Percentiles rank a stretch among this genome's conserved stretches.
Conservation (phyloP, 2,329 filamentous ascomycete species). For the Elsinoe ampelina region DNA sequence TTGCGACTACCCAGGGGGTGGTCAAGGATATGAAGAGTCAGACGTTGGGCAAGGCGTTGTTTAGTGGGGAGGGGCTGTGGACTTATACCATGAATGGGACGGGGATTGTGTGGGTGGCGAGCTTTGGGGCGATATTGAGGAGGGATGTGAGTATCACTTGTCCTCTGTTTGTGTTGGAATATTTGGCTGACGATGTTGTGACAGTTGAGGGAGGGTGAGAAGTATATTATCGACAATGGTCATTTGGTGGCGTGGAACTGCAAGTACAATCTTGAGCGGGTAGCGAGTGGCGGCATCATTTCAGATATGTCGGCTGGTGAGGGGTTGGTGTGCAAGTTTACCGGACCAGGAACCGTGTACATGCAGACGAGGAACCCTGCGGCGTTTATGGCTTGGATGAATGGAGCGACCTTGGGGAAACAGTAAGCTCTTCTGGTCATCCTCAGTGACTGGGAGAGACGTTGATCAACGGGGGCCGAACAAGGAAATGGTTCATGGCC, state of each 20-base stretch:
- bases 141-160: constrained; percentile 63
- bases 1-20: constrained; percentile 79
- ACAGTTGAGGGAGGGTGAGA: constrained; percentile 56
- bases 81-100: constrained; percentile 76
- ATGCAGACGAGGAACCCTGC: constrained; percentile 84
- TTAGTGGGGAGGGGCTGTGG: constrained; percentile 85
- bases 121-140: constrained; percentile 87
- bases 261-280: constrained; percentile 82
- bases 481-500: not conserved
- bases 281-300: constrained; percentile 86
- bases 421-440: not conserved
- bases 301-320: constrained; percentile 74
- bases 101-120: constrained; percentile 81
- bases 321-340: constrained; percentile 90
- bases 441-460: too few relatives aligned
- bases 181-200: not conserved
- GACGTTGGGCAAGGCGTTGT: constrained; percentile 79
- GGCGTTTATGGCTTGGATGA: constrained; percentile 47
- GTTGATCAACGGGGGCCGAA: not conserved
- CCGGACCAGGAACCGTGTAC: constrained; percentile 79
- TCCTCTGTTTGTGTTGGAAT: not conserved
- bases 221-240: constrained; percentile 65
- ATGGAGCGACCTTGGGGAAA: constrained; percentile 1
- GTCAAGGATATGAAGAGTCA: constrained; percentile 82
- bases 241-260: constrained; percentile 96